A percentile compares a stretch with the other conserved stretches of the same genome.
phyloP scores from a whole-genome alignment of 129 eudicot genomes.

The Smallanthus sonchifolius region DNA sequence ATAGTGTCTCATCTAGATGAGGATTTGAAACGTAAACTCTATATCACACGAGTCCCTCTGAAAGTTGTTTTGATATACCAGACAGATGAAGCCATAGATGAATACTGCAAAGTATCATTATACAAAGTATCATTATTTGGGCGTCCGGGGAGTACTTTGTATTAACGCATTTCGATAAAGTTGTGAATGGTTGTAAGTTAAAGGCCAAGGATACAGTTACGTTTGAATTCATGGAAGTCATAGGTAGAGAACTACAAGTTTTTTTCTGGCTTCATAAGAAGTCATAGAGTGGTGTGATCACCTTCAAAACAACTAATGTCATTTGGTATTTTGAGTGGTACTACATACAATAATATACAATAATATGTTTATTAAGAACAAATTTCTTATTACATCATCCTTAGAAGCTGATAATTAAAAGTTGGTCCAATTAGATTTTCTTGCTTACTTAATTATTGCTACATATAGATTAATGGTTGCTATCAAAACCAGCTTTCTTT shows the following conservation, averaged over 20 bases:
- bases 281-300: not conserved
- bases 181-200: not conserved
- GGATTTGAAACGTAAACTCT: not conserved
- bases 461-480: not conserved
- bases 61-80: not conserved
- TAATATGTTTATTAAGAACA: too few relatives aligned
- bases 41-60: not conserved
- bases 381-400: too few relatives aligned
- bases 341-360: too few relatives aligned
- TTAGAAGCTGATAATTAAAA: too few relatives aligned
- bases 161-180: not conserved
- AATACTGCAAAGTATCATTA: not conserved
- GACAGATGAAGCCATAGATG: not conserved
- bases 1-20: not conserved
- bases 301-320: too few relatives aligned
- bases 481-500: not conserved
- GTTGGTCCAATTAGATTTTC: too few relatives aligned
- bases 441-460: not conserved
- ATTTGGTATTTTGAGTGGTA: too few relatives aligned
- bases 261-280: not conserved
- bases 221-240: not conserved
- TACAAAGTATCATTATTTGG: not conserved
- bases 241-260: not conserved
- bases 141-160: not conserved
- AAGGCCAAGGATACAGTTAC: not conserved